Percentiles rank a stretch among this genome's conserved stretches.
phyloP scores from a whole-genome alignment of 192 early-diverging fungal genomes.

The Glomus cerebriforme region DNA sequence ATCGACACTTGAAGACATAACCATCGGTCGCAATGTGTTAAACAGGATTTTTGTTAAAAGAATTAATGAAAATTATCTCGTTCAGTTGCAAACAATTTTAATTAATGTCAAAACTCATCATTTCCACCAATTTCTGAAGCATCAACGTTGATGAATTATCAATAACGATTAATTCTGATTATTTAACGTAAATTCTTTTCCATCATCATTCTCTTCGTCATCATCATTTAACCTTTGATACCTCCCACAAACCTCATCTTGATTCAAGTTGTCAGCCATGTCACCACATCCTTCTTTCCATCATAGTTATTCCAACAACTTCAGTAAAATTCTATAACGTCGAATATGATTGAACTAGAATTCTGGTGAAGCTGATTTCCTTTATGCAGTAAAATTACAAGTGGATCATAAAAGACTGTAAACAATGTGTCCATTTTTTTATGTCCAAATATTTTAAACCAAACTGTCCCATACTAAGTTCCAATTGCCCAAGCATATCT shows the following conservation, averaged over 20 bases:
- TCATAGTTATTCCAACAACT: conserved; percentile 32
- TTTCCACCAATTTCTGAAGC: conserved; percentile 31
- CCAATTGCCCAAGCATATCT: no score
- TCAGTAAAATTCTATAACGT: conserved; percentile 47
- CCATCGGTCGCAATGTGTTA: neutral
- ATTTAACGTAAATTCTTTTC: conserved; percentile 13
- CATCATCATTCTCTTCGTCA: conserved; percentile 21
- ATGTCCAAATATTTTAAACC: no score
- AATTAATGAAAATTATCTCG: conserved; percentile 40
- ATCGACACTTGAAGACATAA: no score
- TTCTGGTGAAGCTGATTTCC: neutral
- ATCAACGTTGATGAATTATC: conserved; percentile 18
- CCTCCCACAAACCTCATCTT: conserved; percentile 47
- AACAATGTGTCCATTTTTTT: no score
- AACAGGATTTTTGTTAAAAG: conserved; percentile 39
- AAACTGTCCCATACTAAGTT: no score
- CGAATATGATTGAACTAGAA: conserved; percentile 39
- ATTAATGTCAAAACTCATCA: conserved; percentile 40
- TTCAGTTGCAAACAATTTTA: neutral
- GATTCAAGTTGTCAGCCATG: conserved; percentile 40
- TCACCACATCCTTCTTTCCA: conserved; percentile 13
- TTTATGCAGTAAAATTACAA: conserved; percentile 41
- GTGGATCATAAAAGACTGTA: conserved; percentile 50
- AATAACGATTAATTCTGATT: neutral
- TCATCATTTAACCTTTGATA: conserved; percentile 33